Base-by-base conservation (phyloP, 352 stramenopile genomes). In the Thalassiosira pacifica region DNA sequence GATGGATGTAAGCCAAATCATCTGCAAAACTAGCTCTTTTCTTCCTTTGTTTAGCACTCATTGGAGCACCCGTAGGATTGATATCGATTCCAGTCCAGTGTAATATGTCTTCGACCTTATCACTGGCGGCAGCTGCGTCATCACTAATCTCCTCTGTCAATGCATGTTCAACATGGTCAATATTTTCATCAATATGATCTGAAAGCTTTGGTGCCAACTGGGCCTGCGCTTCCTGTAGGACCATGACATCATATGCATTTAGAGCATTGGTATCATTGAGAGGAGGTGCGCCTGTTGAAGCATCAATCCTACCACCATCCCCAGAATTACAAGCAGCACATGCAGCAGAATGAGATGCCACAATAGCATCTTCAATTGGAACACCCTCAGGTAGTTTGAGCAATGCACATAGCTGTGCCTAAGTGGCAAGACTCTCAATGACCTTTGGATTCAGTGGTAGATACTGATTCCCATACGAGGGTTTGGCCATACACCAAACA, bases 361-460 rank as follows among this genome's bases (percentile, higher is more conserved):
- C 37, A 48, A 48, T 13, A 48, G 6, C 6, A 48, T 48, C 37
- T 48, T 48, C 37, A 48, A 48, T 48, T 13, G 37, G 37, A 13
- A 48, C 37, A 48, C 37, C 37, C 6, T 6, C 37, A 48, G 37
- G 37, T 13, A 48, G 13, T 48, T 6, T 13, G 6, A 48, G 37
- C 13, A 48, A 13, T 13, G 37, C 37, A 48, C 6, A 48, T 48
- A 48, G 37, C 37, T 48, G 37, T 48, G 37, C 37, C 37, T 48
- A 6, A 13, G 37, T 48, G 37, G 6, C 6, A 13, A 48, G 37
- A 13, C 37, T 48, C 6, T 48, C 37, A 48, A 48, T 6, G 6
- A 48, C 6, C 6, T 6, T 13, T 6, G 37, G 37, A 13, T 48
- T 13, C 6, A 48, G 13, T 13, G 97, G 97, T 48, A 48, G 26